Base-by-base conservation (phyloP, 116 monocot genomes). In the Posidonia oceanica region DNA sequence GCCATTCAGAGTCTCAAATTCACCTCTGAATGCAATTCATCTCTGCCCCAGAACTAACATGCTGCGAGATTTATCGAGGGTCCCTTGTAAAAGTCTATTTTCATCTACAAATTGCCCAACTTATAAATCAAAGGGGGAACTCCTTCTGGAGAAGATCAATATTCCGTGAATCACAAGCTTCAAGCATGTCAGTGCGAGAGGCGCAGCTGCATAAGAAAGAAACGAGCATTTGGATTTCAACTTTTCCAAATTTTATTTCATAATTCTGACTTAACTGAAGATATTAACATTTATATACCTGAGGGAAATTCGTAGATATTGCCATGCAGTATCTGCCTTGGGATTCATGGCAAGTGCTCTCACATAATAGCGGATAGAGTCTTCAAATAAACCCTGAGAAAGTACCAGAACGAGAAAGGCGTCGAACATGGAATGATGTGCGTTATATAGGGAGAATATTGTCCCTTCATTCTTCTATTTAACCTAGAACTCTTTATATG, bases 281-380 rank as follows among this genome's bases (percentile, higher is more conserved):
- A 65, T 13, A 39, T 44, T 40, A 71, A 3, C 65, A 58, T 1
- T 39, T 5, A 10, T 74, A 59, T 81, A 96, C 96, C 88, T 87
- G 42, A 98, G 85, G 68, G 93, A 98, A 20, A 87, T 89, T 76
- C 73, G 82, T 73, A 98, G 79, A 72, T 98, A 98, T 73, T 98
- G 89, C 98, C 98, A 98, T 52, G 90, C 98, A 82, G 83, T 93
- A 40, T 98, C 93, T 16, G 98, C 98, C 81, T 98, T 98, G 14
- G 98, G 98, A 73, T 98, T 98, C 98, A 98, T 98, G 3, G 93
- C 37, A 44, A 98, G 84, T 17, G 98, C 93, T 80, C 90, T 87
- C 48, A 98, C 97, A 78, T 98, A 98, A 74, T 84, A 98, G 4
- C 84, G 78, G 54, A 93, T 87, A 57, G 98, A 98, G 36, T 98